Evolutionary conservation across 2,329 filamentous ascomycete genomes (phyloP), one percentile per base, ranked within the genome.

Genomic region (Curvularia spicifera): DNA sequence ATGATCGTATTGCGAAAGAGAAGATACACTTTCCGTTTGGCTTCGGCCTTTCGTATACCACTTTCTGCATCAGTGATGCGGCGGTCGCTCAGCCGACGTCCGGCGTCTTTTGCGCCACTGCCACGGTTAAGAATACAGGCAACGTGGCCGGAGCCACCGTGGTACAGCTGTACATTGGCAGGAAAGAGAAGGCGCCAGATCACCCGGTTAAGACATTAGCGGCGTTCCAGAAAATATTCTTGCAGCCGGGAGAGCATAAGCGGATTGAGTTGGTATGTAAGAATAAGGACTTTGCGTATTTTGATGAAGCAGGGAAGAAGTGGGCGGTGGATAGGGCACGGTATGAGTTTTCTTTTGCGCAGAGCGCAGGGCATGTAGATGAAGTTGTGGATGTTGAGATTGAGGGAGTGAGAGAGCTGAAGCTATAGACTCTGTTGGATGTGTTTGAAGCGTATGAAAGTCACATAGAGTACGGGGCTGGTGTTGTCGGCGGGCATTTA

Each of bases 141-240:
- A 59, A 67, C 2, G 61, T 77, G 2, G 71, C 76, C 18, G 85
- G 84, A 15, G 79, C 80, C 2, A 80, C 81, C 6, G 82, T 87
- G 1, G 75, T 82, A 0, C 86, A 88, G 71, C 72, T 88, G 1
- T 88, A 88, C 68, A 80, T 90, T 44, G 84, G 45, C 75, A 89
- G 53, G 81, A 82, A 10, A 29, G 51, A 67, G 10, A 59, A 50
- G 12, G 64, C n/a, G 1, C 20, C 62, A 1, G 46, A 59, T 1
- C 79, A 89, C 45, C 88, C 88, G 0, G 82, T 86, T 60, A 90
- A 91, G 77, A 88, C 90, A 71, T 79, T 91, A 3, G 85, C 84
- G 8, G 87, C 87, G 0, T 91, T 91, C 67, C 82, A 84, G 60
- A 91, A 90, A 75, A 82, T 89, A 0, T 80, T 77, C 49, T 74